Evolutionary conservation across 164 flowering plant species (phyloP), one percentile per base, ranked within the genome.

Genomic region (Platanus orientalis): DNA sequence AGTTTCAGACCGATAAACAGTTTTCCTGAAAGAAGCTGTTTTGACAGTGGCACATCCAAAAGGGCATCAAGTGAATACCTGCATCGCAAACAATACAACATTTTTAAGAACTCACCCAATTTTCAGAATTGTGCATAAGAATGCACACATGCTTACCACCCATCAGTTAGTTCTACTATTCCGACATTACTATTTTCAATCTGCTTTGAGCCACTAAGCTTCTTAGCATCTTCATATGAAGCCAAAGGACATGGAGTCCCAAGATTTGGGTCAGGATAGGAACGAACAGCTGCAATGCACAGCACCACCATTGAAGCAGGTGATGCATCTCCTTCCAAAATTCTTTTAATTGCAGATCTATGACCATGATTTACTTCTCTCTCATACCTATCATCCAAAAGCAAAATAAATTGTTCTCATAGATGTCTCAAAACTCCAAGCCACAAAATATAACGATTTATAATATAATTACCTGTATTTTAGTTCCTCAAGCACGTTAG

Each of bases 321-420:
- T 20, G 82, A 78, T 57, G 84, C 84, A 79, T 85, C 96, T 44
- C 99, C 97, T 71, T 87, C 97, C 54, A 90, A 78, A 61, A 95
- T 84, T 79, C 81, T 81, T 75, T 85, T 95, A 55, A 92, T 79
- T 63, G 96, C 87, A 65, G 99, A 95, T 39, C 90, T 79, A 59
- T 88, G 97, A 48, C 96, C 92, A 78, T 82, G 83, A 79, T 95
- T 92, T 60, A 87, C 88, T 84, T 95, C 99, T 76, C 89, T 86
- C 68, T 95, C 99, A 71, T 92, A 95, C 75, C 99, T 95, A 55
- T 55, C 27, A 57, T 57, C 47, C 36, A 74, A 71, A 58, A 7
- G 56, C 28, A 72, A 42, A 42, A 60, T 27, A 45, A 61, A n/a
- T 17, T 53, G 5, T 50, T 30, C 12, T 63, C 26, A 29, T 30